Base-by-base conservation (phyloP, 75 land plant genomes). In the Selaginella tamariscina region DNA sequence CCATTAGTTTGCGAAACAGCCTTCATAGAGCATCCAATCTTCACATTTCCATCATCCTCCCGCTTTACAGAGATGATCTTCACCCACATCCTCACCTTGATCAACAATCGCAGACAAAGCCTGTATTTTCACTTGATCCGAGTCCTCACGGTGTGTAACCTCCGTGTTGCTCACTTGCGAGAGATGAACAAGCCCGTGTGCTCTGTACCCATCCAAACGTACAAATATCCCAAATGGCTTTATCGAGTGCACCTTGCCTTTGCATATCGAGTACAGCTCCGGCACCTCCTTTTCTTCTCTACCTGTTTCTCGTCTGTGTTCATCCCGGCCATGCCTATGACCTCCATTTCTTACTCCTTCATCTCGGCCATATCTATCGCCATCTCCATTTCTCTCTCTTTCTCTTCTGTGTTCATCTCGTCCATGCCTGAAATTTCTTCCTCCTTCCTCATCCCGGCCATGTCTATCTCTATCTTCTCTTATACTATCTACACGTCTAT, bases 61-160 rank as follows among this genome's bases (percentile, higher is more conserved):
- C 20, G 21, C 30, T 44, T 77, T 33, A 77, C 59, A 26, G 74
- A 71, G 9, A 71, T 72, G 0, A 77, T 73, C 74, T 77, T 77
- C 54, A 77, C 66, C 78, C 74, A 71, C 5, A 77, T 72, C 59
- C n/a, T 76, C 78, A 20, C 78, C 78, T 72, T 77, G 72, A 2
- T 28, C 69, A 1, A 66, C 78, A 22, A 77, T 32, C 29, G 78
- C 0, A 24, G 74, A 44, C 33, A 72, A 30, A 28, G 78, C 78
- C 31, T 72, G 33, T 29, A 72, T 59, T 57, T 77, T 77, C 49
- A 60, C 66, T 23, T 71, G 70, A 32, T 72, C 74, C 32, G 70
- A 72, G 65, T 77, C 78, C 20, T 77, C 74, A 32, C 74, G 65
- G 31, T 72, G 59, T 2, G 78, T 71, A 13, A 72, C 78, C 78